Percentiles rank a stretch among this genome's conserved stretches.
Evolutionary conservation across 495 filamentous ascomycete genomes (phyloP).

Genomic region (Aeminium ludgeri): DNA sequence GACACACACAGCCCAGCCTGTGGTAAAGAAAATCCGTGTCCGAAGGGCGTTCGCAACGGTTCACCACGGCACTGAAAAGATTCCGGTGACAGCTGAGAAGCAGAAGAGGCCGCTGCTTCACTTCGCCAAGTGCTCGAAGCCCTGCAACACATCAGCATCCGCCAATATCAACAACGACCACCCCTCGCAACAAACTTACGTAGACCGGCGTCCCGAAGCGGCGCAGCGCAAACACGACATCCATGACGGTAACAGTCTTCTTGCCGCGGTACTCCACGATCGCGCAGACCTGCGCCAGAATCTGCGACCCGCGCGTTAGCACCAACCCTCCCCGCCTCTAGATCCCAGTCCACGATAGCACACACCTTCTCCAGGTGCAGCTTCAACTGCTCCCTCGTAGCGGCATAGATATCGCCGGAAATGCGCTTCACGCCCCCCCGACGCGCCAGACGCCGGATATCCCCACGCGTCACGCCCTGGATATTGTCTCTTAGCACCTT

Average conservation of each 20-base stretch:
- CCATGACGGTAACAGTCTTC: constrained; percentile 90
- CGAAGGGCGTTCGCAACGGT: too few species aligned
- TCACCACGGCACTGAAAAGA: too few species aligned
- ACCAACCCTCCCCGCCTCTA: too few species aligned
- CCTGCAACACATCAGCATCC: too few species aligned
- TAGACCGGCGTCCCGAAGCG: constrained; percentile 52
- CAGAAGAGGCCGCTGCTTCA: too few species aligned
- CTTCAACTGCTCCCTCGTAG: constrained; percentile 39
- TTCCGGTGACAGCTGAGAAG: too few species aligned
- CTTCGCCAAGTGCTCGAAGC: too few species aligned
- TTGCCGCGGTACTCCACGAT: constrained; percentile 72
- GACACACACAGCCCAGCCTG: too few species aligned
- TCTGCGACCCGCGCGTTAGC: constrained; percentile 2
- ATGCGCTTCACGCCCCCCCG: constrained; percentile 93
- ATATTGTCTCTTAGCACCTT: constrained; percentile 99
- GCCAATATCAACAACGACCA: too few species aligned
- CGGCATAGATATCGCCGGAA: constrained; percentile 58
- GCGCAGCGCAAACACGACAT: constrained; percentile 92
- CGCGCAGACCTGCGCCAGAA: constrained; percentile 40
- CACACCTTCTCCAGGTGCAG: constrained; percentile 35
- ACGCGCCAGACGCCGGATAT: constrained; percentile 43
- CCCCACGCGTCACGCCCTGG: constrained; percentile 64
- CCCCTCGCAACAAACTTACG: not conserved
- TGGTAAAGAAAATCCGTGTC: too few species aligned
- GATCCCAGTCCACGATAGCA: too few species aligned